Percentiles rank a stretch among this genome's conserved stretches.
Conservation (phyloP, 441 rosid species). For the Pelargonium australe region DNA sequence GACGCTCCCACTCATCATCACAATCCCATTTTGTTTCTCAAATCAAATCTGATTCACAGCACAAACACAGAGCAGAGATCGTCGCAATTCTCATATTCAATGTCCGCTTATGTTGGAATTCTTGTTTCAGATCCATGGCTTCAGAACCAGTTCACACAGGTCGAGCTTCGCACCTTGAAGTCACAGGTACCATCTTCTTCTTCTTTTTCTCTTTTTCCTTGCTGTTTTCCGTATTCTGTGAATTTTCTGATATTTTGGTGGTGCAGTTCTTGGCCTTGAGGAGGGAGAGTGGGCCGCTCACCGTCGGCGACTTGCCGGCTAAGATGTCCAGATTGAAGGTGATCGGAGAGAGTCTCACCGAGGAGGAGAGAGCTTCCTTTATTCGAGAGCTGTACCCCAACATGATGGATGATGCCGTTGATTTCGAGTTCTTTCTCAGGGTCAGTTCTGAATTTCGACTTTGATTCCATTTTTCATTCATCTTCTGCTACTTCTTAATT, state of each 20-base stretch:
- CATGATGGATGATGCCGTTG: conserved; percentile 49
- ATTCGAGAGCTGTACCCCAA: conserved; percentile 37
- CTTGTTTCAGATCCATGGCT: conserved; percentile 96
- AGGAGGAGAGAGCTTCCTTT: conserved; percentile 59
- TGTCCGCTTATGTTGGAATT: conserved; percentile 58
- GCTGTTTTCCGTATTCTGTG: conserved; percentile 5
- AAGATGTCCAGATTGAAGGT: conserved; percentile 73
- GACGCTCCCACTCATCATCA: no score
- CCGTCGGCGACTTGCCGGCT: conserved; percentile 68
- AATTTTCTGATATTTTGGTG: neutral
- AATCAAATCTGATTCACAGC: no score
- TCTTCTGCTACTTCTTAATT: neutral
- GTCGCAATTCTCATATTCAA: neutral
- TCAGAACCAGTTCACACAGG: conserved; percentile 98
- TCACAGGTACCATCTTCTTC: conserved; percentile 45
- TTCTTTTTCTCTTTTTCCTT: neutral
- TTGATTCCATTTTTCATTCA: conserved; percentile 6
- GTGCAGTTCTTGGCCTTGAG: conserved; percentile 75
- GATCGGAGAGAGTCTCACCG: conserved; percentile 45
- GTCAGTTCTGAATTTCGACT: conserved; percentile 34
- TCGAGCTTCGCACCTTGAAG: conserved; percentile 86
- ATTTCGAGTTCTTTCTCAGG: conserved; percentile 85
- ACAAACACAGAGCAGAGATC: no score
- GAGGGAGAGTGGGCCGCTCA: conserved; percentile 87
- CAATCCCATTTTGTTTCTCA: no score